phyloP scores from a whole-genome alignment of 2,329 filamentous ascomycete species.

The Colletotrichum simmondsii region DNA sequence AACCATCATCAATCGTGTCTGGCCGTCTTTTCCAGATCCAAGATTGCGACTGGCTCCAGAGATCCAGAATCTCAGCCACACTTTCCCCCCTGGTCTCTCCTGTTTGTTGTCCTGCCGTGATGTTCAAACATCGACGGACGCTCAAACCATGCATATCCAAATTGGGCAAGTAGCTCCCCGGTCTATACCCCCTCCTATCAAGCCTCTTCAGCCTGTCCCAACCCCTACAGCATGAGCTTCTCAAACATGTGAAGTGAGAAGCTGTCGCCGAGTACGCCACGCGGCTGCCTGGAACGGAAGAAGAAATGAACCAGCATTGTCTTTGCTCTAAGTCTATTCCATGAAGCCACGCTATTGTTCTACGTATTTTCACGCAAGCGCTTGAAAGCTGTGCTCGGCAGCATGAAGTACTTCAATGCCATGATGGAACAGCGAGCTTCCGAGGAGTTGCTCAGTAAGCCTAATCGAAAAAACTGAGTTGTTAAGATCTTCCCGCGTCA shows the following conservation, averaged over 20 bases:
- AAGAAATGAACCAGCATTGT: background rate
- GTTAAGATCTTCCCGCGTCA: background rate
- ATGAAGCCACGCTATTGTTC: no score
- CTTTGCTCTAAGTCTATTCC: background rate
- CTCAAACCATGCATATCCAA: background rate
- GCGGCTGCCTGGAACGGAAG: background rate
- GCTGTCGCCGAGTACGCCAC: background rate
- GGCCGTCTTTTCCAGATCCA: background rate
- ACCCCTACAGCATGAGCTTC: background rate
- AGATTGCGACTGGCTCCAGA: slow-evolving; percentile 2
- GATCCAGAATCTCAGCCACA: background rate
- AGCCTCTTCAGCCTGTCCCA: background rate
- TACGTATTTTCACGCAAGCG: no score
- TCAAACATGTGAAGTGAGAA: background rate
- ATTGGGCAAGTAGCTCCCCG: background rate
- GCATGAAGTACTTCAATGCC: background rate
- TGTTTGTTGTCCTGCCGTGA: background rate
- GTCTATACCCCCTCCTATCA: background rate
- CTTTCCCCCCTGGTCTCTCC: background rate
- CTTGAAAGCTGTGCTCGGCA: background rate
- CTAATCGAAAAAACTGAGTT: background rate
- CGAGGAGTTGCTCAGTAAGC: background rate
- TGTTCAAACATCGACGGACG: background rate
- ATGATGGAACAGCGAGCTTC: background rate
- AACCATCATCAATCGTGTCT: background rate